Evolutionary conservation across 768 basidiomycete species (phyloP), one percentile per base, ranked within the genome.

Genomic region (Russula griseocarnosa): DNA sequence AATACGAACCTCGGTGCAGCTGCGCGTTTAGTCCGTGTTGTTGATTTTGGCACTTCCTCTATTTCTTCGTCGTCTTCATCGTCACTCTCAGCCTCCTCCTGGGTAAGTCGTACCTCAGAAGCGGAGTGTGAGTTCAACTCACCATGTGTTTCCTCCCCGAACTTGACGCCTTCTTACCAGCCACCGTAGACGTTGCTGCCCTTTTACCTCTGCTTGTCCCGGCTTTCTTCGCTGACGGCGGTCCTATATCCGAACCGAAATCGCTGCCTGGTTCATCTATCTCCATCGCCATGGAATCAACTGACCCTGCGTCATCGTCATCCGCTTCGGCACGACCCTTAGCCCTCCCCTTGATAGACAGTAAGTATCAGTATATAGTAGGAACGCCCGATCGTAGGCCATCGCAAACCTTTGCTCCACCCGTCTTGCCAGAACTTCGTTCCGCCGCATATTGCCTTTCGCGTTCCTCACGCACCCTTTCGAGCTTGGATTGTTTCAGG

Each of bases 261-360:
- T 69, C 69, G 30, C 69, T 69, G 10, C 70, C 73, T 65, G 49
- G 59, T 13, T 55, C 59, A 52, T 88, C 88, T 52, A 90, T 73
- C 54, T 93, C 88, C 83, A 89, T 86, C 76, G 80, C 76, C 88
- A 90, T 90, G 3, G 88, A 91, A 71, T 92, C 91, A 16, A 74
- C 72, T 0, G 79, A 82, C 26, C 71, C 76, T 16, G 68, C 79
- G 38, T 86, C 87, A 3, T 82, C 86, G 3, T 81, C 81, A 26
- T 80, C 80, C 2, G 69, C 79, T 10, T 77, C 78, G 11, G 76
- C 79, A 70, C 80, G 83, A 28, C 77, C 79, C 73, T 86, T 88
- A 10, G 75, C 83, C 78, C 86, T 76, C 28, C 65, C 70, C 72
- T 76, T 60, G 13, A 32, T 36, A 16, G 6, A 18, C 20, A 57